Evolutionary conservation across 2,329 filamentous ascomycete genomes (phyloP).

Genomic region (Sphaerulina vaccinii): DNA sequence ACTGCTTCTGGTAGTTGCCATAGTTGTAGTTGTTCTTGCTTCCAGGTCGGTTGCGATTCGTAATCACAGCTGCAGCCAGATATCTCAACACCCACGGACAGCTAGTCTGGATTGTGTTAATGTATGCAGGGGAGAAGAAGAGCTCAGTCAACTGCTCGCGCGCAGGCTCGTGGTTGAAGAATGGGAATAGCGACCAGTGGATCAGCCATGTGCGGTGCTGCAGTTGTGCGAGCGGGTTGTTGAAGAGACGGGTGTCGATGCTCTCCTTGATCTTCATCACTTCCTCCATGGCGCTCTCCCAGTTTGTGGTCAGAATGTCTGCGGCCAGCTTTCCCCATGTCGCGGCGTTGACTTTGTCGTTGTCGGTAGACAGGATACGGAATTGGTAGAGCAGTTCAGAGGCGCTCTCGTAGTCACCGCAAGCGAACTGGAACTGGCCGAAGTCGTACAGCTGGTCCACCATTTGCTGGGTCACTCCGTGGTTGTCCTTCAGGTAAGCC

Average conservation of each 20-base stretch:
- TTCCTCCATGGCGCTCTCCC: slow-evolving; percentile 91
- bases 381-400: slow-evolving; percentile 96
- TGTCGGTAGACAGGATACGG: slow-evolving; percentile 95
- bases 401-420: slow-evolving; percentile 86
- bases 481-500: slow-evolving; percentile 95
- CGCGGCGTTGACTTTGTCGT: slow-evolving; percentile 92
- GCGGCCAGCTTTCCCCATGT: slow-evolving; percentile 98
- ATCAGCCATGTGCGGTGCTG: slow-evolving; percentile 96
- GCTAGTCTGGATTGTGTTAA: slow-evolving; percentile 98
- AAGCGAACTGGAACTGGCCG: slow-evolving; percentile 96
- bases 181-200: slow-evolving; percentile 97
- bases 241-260: slow-evolving; percentile 94
- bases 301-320: slow-evolving; percentile 92
- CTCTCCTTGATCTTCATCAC: slow-evolving; percentile 84
- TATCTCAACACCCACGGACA: slow-evolving; percentile 97
- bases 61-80: slow-evolving; percentile 90
- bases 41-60: slow-evolving; percentile 70
- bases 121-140: slow-evolving; percentile 95
- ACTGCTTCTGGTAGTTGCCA: slow-evolving; percentile 96
- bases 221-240: slow-evolving; percentile 91
- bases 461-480: slow-evolving; percentile 92
- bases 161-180: slow-evolving; percentile 94
- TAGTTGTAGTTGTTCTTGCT: slow-evolving; percentile 94
- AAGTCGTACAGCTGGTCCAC: slow-evolving; percentile 94
- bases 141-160: slow-evolving; percentile 90